Evolutionary conservation across 169 alveolate genomes (phyloP).

Genomic region (Condylostoma magnum): DNA sequence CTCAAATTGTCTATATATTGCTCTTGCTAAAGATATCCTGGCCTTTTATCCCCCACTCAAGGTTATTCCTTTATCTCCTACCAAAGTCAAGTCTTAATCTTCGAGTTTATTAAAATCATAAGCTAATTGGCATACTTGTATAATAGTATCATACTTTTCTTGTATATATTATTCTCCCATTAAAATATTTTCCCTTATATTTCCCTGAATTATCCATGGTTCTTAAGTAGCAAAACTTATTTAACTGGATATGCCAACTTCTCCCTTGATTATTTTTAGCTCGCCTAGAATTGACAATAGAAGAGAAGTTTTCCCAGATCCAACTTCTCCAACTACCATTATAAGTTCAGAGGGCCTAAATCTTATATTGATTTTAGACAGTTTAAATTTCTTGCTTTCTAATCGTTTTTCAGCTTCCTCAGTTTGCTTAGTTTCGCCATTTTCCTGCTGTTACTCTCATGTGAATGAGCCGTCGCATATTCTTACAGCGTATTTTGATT

Average conservation of each 20-base stretch:
- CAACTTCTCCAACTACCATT: constrained; percentile 71
- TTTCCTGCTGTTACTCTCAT: no score
- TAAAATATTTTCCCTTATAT: constrained; percentile 68
- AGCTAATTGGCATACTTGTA: constrained; percentile 53
- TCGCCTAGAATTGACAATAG: constrained; percentile 53
- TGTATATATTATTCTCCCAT: constrained; percentile 61
- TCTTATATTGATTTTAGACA: no score
- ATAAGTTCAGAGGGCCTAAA: no score
- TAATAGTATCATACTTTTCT: constrained; percentile 54
- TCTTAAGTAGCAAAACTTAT: not conserved
- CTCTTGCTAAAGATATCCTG: constrained; percentile 67
- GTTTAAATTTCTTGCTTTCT: no score
- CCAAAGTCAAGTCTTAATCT: constrained; percentile 41
- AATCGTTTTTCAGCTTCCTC: no score
- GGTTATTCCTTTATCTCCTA: constrained; percentile 58
- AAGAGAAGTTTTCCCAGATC: constrained; percentile 80
- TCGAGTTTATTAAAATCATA: constrained; percentile 33
- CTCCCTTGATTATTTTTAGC: not conserved
- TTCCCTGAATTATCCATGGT: constrained; percentile 28
- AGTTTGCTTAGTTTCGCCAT: no score
- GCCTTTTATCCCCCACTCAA: constrained; percentile 68
- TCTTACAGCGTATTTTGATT: no score
- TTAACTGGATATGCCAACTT: not conserved
- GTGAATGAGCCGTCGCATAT: no score
- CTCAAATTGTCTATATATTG: constrained; percentile 57